phyloP scores from a whole-genome alignment of 164 flowering plant species.

The Vitis labrusca region DNA sequence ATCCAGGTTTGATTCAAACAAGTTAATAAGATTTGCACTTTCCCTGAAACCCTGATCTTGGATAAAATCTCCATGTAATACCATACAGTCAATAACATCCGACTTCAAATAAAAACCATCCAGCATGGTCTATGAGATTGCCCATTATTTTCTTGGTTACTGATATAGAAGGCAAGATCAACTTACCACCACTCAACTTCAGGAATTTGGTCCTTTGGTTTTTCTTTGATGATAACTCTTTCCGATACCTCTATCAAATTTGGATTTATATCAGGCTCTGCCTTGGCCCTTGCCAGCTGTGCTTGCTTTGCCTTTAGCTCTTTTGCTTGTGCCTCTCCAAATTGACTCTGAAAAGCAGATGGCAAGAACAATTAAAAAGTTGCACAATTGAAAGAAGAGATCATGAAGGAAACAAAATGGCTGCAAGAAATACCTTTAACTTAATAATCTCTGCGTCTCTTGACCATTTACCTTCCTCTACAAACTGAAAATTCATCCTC shows the following conservation, averaged over 20 bases:
- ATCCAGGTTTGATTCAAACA: too few species aligned
- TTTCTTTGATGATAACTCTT: conserved; percentile 74
- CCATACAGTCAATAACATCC: too few species aligned
- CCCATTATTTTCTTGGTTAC: background rate
- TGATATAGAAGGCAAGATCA: conserved; percentile 6
- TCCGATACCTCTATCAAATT: conserved; percentile 94
- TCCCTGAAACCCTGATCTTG: too few species aligned
- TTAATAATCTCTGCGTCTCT: conserved; percentile 83
- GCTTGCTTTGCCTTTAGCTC: conserved; percentile 91
- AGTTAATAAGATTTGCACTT: too few species aligned
- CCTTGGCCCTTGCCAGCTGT: conserved; percentile 85
- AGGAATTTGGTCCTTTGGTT: conserved; percentile 84
- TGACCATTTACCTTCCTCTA: conserved; percentile 98
- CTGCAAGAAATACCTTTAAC: conserved; percentile 63
- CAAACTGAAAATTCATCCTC: conserved; percentile 88
- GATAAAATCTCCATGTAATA: too few species aligned
- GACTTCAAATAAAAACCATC: too few species aligned
- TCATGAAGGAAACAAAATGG: background rate
- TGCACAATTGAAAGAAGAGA: background rate
- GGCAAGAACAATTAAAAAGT: background rate
- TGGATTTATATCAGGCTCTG: conserved; percentile 91
- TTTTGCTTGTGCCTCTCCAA: conserved; percentile 97
- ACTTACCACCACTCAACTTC: conserved; percentile 97
- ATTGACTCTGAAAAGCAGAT: conserved; percentile 61
- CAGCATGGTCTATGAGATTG: too few species aligned